Base-by-base conservation (phyloP, 768 basidiomycete species). In the Leccinellum luteum region DNA sequence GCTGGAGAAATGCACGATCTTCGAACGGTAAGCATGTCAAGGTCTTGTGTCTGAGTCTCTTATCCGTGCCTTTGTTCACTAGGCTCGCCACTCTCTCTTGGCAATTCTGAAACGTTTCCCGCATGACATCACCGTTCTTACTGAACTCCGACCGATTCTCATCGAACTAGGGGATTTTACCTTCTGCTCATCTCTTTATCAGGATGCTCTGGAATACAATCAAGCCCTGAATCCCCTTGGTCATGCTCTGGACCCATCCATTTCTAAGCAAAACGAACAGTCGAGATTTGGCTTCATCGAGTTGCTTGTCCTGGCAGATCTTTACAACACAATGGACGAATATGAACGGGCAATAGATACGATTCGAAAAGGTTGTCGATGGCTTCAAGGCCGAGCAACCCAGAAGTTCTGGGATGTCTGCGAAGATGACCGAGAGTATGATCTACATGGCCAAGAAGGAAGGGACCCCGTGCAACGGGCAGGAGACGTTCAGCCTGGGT, bases 381-480 rank as follows among this genome's bases (percentile, higher is more conserved):
- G 96, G 96, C 71, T 98, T n/a, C 92, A 98, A 69, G 92, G 92
- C 0, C 76, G 96, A 31, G 75, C 74, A 31, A 76, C 81, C 48
- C 87, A 89, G 67, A 79, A 76, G 54, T 85, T 87, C 56, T 98
- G 94, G 94, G 90, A 94, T 61, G 69, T 80, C 21, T 82, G 85
- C 54, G 82, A 81, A 30, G 95, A 99, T 68, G 96, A 99, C 67
- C 78, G 94, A 50, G 96, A 99, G 72, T 99, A 83, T 66, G 68
- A 64, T 55, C 19, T 85, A 82, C 67, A 77, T 76, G 9, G 73
- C 93, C 55, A 90, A 93, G 66, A 78, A 87, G 63, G 64, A 58
- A 64, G 38, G 15, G 61, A 64, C 19, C 65, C 63, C 25, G 52
- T 66, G 12, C 72, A 74, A 38, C 77, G 79, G 57, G 66, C 73